phyloP scores from a whole-genome alignment of 208 protist species.

The Leishmania turanica region DNA sequence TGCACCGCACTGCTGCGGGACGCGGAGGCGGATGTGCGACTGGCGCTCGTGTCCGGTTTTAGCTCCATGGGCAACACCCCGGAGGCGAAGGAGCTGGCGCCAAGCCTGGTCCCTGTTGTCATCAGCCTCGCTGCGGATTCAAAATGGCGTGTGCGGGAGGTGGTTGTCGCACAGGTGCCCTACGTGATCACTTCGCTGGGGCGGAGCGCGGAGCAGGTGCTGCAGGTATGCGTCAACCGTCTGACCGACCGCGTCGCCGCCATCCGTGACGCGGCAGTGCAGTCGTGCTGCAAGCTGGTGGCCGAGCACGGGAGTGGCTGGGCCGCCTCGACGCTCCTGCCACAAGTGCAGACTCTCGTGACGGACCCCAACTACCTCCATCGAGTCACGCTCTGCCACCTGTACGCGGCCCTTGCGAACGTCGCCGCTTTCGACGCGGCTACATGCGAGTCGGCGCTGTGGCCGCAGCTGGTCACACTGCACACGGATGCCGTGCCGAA shows the following conservation, averaged over 20 bases:
- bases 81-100: constrained; percentile 84
- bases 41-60: constrained; percentile 87
- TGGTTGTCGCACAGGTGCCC: constrained; percentile 84
- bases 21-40: constrained; percentile 79
- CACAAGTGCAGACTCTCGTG: constrained; percentile 59
- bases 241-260: constrained; percentile 86
- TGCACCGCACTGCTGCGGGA: constrained; percentile 84
- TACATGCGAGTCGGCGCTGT: constrained; percentile 55
- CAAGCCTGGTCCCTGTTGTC: constrained; percentile 83
- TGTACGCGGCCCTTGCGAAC: constrained; percentile 66
- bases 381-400: constrained; percentile 73
- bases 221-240: constrained; percentile 79
- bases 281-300: constrained; percentile 83
- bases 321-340: constrained; percentile 65
- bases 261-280: constrained; percentile 81
- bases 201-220: constrained; percentile 67
- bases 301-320: constrained; percentile 65
- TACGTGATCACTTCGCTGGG: constrained; percentile 83
- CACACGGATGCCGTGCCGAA: constrained; percentile 76
- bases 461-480: constrained; percentile 69
- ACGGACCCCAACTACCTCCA: constrained; percentile 78
- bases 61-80: constrained; percentile 84
- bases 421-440: constrained; percentile 53
- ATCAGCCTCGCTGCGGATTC: constrained; percentile 75
- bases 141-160: constrained; percentile 90